Conservation (phyloP, 192 early-diverging fungal species). For the Coemansia sp. region DNA sequence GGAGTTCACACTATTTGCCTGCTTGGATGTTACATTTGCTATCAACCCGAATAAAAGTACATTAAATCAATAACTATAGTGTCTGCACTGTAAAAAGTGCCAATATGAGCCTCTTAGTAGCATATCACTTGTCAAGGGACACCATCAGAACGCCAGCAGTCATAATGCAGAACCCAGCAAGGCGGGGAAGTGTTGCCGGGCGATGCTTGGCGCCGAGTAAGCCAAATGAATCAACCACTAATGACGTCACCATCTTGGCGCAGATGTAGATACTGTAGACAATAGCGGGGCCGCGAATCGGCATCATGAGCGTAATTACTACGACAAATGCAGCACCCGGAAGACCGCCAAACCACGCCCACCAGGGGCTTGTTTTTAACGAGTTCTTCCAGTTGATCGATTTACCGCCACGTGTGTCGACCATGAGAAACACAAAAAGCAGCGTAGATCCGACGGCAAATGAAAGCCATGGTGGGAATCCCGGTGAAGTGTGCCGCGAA, state of each 20-base stretch:
- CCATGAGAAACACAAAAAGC: slow-evolving; percentile 27
- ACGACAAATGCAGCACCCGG: slow-evolving; percentile 27
- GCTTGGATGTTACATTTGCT: background rate
- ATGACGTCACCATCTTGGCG: slow-evolving; percentile 23
- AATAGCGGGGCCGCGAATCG: slow-evolving; percentile 20
- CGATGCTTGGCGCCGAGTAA: slow-evolving; percentile 26
- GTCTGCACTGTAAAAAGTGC: background rate
- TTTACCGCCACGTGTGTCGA: slow-evolving; percentile 28
- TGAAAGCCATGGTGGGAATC: slow-evolving; percentile 33
- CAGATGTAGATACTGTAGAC: slow-evolving; percentile 28
- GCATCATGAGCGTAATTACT: slow-evolving; percentile 33
- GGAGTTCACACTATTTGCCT: too few relatives aligned
- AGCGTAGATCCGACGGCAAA: slow-evolving; percentile 10
- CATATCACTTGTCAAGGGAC: slow-evolving; percentile 12
- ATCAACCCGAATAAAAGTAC: background rate
- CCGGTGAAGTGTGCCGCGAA: slow-evolving; percentile 15
- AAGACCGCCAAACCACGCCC: slow-evolving; percentile 27
- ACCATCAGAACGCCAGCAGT: slow-evolving; percentile 30
- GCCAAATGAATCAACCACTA: slow-evolving; percentile 28
- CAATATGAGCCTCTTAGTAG: background rate
- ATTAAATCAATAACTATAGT: background rate
- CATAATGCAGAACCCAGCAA: slow-evolving; percentile 21
- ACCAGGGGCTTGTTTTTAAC: slow-evolving; percentile 26
- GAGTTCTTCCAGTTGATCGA: slow-evolving; percentile 28
- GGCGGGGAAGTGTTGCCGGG: slow-evolving; percentile 20